Evolutionary conservation across 2,329 filamentous ascomycete species (phyloP).

Genomic region (Neophaeococcomyces mojaviensis): DNA sequence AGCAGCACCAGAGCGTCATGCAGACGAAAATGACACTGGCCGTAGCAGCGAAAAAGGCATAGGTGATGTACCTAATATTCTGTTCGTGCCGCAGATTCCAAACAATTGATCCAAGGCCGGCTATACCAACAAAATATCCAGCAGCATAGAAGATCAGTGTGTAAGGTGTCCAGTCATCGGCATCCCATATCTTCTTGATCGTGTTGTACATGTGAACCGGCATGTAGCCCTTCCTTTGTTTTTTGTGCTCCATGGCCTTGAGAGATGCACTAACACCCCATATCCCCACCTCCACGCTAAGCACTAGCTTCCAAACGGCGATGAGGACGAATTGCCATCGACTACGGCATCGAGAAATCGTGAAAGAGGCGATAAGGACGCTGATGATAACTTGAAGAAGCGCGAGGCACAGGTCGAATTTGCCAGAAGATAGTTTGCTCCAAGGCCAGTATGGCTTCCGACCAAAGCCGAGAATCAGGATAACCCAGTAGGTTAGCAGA

Average conservation of each 20-base stretch:
- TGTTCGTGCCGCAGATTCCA: no score
- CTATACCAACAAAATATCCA: not conserved
- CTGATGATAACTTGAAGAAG: not conserved
- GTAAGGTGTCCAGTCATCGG: not conserved
- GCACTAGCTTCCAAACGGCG: slow-evolving; percentile 3
- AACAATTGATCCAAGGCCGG: not conserved
- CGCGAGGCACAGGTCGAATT: not conserved
- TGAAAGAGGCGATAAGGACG: not conserved
- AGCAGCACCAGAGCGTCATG: no score
- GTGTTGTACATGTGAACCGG: not conserved
- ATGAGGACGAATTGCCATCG: slow-evolving; percentile 3
- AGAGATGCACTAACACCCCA: not conserved
- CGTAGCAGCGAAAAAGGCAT: not conserved
- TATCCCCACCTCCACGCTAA: slow-evolving; percentile 1
- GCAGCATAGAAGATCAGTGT: not conserved
- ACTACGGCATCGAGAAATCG: not conserved
- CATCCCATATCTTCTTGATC: not conserved
- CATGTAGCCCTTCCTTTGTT: not conserved
- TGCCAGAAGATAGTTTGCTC: not conserved
- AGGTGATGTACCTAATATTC: not conserved
- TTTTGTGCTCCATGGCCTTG: not conserved
- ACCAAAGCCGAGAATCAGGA: not conserved
- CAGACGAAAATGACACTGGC: not conserved
- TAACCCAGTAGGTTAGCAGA: slow-evolving; percentile 6
- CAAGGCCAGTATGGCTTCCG: not conserved